Evolutionary conservation across 208 protist genomes (phyloP).

Genomic region (Lotmaria passim): DNA sequence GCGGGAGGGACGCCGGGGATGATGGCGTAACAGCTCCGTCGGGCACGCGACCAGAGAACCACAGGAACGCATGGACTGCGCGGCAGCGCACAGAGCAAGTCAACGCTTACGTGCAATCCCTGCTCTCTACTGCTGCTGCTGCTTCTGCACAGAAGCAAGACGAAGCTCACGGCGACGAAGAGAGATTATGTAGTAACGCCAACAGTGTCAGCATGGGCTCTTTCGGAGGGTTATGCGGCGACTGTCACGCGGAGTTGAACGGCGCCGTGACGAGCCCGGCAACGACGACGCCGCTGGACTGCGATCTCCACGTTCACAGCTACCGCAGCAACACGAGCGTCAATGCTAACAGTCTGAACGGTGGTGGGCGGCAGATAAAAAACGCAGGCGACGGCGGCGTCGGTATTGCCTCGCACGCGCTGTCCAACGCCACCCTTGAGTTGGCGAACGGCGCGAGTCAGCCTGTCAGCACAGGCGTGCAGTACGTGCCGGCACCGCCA

Average conservation of each 20-base stretch:
- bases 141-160: neutral
- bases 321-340: constrained; percentile 18
- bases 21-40: neutral
- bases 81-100: constrained; percentile 24
- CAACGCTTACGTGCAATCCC: constrained; percentile 22
- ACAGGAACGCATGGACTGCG: neutral
- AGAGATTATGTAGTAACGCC: neutral
- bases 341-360: constrained; percentile 21
- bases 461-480: constrained; percentile 8
- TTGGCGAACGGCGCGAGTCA: neutral
- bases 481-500: constrained; percentile 21
- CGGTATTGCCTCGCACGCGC: neutral
- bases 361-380: neutral
- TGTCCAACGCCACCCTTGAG: neutral
- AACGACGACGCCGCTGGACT: neutral
- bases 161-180: neutral
- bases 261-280: neutral
- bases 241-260: neutral
- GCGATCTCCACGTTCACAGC: constrained; percentile 5
- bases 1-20: neutral
- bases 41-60: neutral
- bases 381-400: neutral
- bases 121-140: no score
- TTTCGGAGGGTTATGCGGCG: neutral
- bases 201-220: neutral